Evolutionary conservation across 2,329 filamentous ascomycete genomes (phyloP).

Genomic region (Cadophora sp.): DNA sequence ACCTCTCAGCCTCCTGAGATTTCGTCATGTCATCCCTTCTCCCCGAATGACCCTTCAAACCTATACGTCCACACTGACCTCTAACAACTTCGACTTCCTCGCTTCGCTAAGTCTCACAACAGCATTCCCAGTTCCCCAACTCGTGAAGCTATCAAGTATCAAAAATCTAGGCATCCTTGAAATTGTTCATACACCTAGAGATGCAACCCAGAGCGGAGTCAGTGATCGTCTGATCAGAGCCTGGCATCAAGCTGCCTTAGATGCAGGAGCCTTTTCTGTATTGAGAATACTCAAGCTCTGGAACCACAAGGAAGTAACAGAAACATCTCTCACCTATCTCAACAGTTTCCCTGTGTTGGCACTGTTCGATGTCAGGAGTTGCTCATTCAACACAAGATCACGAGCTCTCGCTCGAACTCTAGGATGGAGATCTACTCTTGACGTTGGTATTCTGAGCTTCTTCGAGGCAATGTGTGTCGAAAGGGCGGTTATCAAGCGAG

Average conservation of each 20-base stretch:
- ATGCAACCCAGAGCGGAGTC: constrained; percentile 23
- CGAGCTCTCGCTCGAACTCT: constrained; percentile 23
- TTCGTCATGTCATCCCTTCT: constrained; percentile 33
- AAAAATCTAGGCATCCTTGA: constrained; percentile 43
- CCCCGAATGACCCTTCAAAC: constrained; percentile 35
- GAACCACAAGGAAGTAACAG: constrained; percentile 40
- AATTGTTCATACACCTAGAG: constrained; percentile 32
- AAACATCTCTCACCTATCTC: constrained; percentile 40
- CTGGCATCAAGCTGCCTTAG: constrained; percentile 40
- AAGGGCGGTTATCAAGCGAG: constrained; percentile 28
- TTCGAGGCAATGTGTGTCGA: constrained; percentile 38
- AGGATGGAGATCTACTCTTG: constrained; percentile 37
- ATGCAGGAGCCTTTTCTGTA: constrained; percentile 40
- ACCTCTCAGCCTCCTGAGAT: constrained; percentile 35
- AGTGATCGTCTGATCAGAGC: constrained; percentile 42
- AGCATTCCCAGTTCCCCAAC: constrained; percentile 34
- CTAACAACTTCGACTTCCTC: constrained; percentile 42
- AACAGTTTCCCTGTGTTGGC: constrained; percentile 42
- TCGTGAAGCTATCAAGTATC: constrained; percentile 42
- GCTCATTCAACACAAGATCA: constrained; percentile 29
- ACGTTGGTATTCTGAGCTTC: constrained; percentile 28
- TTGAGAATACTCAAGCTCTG: constrained; percentile 44
- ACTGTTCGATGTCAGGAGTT: constrained; percentile 41
- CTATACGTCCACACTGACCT: constrained; percentile 40
- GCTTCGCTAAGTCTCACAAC: constrained; percentile 42